Conservation (phyloP, 345 rosid species). For the Populus alba region DNA sequence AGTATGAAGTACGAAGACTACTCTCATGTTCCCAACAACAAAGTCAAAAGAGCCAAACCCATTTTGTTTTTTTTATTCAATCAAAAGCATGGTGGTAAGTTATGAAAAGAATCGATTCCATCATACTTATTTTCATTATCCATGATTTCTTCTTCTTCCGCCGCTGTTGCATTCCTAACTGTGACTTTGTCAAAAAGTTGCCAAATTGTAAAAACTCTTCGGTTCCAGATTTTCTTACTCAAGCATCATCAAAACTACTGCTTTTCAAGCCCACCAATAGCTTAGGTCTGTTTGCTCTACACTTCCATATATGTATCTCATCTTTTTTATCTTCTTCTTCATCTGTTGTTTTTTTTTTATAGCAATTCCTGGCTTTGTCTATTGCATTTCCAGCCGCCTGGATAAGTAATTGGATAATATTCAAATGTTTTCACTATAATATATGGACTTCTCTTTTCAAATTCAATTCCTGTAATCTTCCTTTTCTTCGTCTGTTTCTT, state of each 20-base stretch:
- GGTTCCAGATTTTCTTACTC: not conserved
- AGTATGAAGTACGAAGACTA: not conserved
- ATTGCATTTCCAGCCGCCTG: not conserved
- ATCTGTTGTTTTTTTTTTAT: not conserved
- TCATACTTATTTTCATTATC: not conserved
- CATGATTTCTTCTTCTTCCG: not conserved
- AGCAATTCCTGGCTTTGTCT: not conserved
- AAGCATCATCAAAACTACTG: not conserved
- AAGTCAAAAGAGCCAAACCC: slow-evolving; percentile 15
- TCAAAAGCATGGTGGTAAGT: not conserved
- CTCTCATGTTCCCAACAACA: not conserved
- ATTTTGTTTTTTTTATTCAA: not conserved
- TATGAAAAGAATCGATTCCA: not conserved
- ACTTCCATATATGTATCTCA: not conserved
- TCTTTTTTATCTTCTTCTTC: not conserved
- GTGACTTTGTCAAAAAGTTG: not conserved
- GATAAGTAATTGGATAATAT: not conserved
- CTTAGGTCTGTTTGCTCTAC: not conserved
- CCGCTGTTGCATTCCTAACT: not conserved
- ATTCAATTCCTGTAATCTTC: not conserved
- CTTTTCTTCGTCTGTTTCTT: not conserved
- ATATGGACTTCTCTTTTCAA: not conserved
- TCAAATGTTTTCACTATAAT: not conserved
- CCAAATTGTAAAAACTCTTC: not conserved
- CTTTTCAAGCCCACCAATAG: not conserved